These are phyloP conservation scores for Phytopythium cucurbitacearum DNA, from an alignment of 352 stramenopile species.

Conservation along the genomic window DNA sequence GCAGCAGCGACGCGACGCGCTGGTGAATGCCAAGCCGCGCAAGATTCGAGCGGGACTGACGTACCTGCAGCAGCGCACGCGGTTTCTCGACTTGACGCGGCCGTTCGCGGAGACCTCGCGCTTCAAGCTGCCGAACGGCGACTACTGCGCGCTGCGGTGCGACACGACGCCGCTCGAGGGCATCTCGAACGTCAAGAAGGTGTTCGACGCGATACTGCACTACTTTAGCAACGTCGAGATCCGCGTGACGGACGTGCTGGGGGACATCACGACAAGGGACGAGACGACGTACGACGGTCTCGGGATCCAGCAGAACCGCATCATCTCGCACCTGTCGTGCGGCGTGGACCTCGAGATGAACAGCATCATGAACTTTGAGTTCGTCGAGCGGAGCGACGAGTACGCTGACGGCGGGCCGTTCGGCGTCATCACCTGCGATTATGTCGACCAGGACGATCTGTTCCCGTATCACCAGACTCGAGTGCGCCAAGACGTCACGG, in stretches of 20 bases:
- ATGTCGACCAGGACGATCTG: conserved; percentile 20
- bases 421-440: conserved; percentile 16
- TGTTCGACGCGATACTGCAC: conserved; percentile 48
- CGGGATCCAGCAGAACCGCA: conserved; percentile 37
- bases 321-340: conserved; percentile 30
- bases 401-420: conserved; percentile 7
- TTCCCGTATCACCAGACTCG: conserved; percentile 11
- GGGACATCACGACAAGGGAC: conserved; percentile 50
- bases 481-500: background rate
- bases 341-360: conserved; percentile 38
- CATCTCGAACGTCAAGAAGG: conserved; percentile 20
- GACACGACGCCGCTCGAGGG: conserved; percentile 41
- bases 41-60: conserved; percentile 23
- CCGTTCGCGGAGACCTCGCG: conserved; percentile 36
- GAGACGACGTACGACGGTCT: conserved; percentile 40
- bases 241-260: conserved; percentile 44
- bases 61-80: conserved; percentile 35
- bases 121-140: conserved; percentile 34
- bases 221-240: conserved; percentile 56
- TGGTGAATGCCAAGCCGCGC: conserved; percentile 22
- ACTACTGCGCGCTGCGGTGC: conserved; percentile 40
- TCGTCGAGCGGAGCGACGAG: conserved; percentile 6
- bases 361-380: conserved; percentile 25
- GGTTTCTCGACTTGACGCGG: conserved; percentile 26
- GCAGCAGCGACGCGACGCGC: conserved; percentile 20